Conservation (phyloP, 2,329 filamentous ascomycete genomes). For the Dothiorella sarmentorum region DNA sequence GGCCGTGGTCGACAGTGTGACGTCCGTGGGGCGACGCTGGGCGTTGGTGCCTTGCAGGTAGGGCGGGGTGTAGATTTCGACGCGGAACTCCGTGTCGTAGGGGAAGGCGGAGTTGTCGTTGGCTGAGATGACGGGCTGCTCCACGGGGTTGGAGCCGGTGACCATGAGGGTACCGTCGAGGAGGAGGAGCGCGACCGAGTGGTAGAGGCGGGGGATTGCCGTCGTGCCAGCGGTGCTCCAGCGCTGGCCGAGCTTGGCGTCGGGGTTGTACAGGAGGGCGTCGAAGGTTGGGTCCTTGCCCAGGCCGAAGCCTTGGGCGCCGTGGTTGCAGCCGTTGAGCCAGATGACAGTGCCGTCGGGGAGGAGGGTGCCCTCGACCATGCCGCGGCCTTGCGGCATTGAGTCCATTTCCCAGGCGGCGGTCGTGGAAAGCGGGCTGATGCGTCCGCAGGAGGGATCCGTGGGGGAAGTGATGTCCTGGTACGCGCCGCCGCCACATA, state of each 20-base stretch:
- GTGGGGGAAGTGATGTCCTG: conserved; percentile 58
- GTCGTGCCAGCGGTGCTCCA: conserved; percentile 48
- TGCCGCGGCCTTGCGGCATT: conserved; percentile 58
- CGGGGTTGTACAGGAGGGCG: conserved; percentile 57
- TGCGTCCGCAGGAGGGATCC: conserved; percentile 57
- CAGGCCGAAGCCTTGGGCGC: conserved; percentile 59
- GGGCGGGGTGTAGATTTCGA: conserved; percentile 60
- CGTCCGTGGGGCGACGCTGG: conserved; percentile 46
- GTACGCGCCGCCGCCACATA: conserved; percentile 59
- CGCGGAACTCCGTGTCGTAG: conserved; percentile 59
- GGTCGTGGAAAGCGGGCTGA: conserved; percentile 47
- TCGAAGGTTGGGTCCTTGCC: conserved; percentile 53
- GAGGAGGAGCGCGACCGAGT: conserved; percentile 58
- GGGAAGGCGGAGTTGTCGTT: conserved; percentile 37
- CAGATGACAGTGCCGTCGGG: conserved; percentile 62
- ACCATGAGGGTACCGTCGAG: conserved; percentile 59
- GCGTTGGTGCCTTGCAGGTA: conserved; percentile 55
- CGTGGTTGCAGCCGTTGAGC: conserved; percentile 57
- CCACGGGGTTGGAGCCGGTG: conserved; percentile 59
- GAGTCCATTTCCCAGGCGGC: conserved; percentile 56
- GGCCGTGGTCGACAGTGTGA: conserved; percentile 44
- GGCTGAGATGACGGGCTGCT: conserved; percentile 52
- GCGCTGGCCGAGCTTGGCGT: conserved; percentile 48
- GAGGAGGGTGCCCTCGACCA: conserved; percentile 59
- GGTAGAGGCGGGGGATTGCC: conserved; percentile 52